Percentiles rank a stretch among this genome's conserved stretches.
phyloP scores from a whole-genome alignment of 1,284 basidiomycete genomes.

The Fistulina hepatica region DNA sequence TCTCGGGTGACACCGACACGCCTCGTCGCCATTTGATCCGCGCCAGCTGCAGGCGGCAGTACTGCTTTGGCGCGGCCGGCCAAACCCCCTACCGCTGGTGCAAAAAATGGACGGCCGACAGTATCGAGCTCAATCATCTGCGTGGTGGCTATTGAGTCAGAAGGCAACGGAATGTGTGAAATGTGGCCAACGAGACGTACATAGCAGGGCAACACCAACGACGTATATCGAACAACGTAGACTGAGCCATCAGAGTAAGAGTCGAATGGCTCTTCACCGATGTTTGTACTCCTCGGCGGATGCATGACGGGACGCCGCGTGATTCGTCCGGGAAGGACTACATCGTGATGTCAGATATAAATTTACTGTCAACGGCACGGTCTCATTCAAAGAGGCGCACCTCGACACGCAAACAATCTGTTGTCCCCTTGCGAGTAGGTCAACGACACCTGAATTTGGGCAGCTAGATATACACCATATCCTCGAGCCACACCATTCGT shows the following conservation, averaged over 20 bases:
- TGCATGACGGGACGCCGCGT: constrained; percentile 2
- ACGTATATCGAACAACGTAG: constrained; percentile 13
- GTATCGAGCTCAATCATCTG: constrained; percentile 1
- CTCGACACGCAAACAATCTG: constrained; percentile 13
- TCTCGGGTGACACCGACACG: too few relatives aligned
- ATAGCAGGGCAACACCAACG: constrained; percentile 15
- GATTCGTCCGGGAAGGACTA: constrained; percentile 11
- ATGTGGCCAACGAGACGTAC: constrained; percentile 8
- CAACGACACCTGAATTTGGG: constrained; percentile 7
- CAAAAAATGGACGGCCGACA: too few relatives aligned
- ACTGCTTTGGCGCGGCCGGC: too few relatives aligned
- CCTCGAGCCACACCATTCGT: constrained; percentile 10
- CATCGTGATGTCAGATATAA: neutral
- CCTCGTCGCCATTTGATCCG: too few relatives aligned
- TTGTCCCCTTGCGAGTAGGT: constrained; percentile 8
- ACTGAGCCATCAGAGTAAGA: constrained; percentile 2
- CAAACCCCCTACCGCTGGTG: too few relatives aligned
- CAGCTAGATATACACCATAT: constrained; percentile 14
- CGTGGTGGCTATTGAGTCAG: neutral
- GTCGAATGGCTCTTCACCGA: constrained; percentile 9
- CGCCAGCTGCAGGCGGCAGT: too few relatives aligned
- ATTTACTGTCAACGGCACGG: too few relatives aligned
- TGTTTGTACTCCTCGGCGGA: neutral
- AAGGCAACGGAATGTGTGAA: neutral
- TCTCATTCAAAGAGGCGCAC: too few relatives aligned